A percentile compares a stretch with the other conserved stretches of the same genome.
Evolutionary conservation across 208 protist species (phyloP).

Genomic region (Perkinsela sp.): DNA sequence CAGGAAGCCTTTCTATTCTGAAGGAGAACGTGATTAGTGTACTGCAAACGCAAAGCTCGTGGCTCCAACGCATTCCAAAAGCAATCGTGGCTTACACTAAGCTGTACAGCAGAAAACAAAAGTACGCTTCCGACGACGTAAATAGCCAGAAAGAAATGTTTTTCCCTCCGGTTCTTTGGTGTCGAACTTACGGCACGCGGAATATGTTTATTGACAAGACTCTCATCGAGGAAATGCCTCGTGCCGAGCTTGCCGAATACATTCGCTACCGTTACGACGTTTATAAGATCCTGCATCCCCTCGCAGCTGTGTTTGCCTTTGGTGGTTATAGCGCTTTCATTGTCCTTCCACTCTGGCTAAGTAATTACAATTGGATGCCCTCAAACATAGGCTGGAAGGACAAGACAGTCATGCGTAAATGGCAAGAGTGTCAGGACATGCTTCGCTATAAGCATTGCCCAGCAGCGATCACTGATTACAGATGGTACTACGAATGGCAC

Average conservation of each 20-base stretch:
- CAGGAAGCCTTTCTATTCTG: background rate
- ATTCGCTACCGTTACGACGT: constrained; percentile 50
- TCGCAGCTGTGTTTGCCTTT: constrained; percentile 13
- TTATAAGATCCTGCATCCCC: constrained; percentile 36
- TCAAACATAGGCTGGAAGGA: constrained; percentile 21
- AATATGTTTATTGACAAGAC: constrained; percentile 69
- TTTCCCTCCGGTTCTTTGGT: background rate
- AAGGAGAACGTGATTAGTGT: background rate
- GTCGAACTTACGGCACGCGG: background rate
- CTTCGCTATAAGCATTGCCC: constrained; percentile 60
- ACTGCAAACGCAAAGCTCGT: background rate
- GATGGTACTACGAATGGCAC: constrained; percentile 63
- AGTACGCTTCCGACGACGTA: background rate
- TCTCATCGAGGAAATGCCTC: constrained; percentile 43
- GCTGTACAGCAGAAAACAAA: background rate
- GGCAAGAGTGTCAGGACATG: constrained; percentile 47
- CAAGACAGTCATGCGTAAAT: constrained; percentile 26
- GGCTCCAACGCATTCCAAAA: background rate
- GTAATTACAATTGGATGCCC: constrained; percentile 53
- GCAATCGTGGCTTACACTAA: background rate
- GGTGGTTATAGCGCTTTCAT: constrained; percentile 44
- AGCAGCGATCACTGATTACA: constrained; percentile 46
- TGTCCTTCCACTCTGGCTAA: constrained; percentile 31
- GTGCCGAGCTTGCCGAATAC: constrained; percentile 39
- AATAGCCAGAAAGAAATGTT: background rate